A percentile compares a stretch with the other conserved stretches of the same genome.
phyloP scores from a whole-genome alignment of 140 eudicot species.

The Artemisia princeps region DNA sequence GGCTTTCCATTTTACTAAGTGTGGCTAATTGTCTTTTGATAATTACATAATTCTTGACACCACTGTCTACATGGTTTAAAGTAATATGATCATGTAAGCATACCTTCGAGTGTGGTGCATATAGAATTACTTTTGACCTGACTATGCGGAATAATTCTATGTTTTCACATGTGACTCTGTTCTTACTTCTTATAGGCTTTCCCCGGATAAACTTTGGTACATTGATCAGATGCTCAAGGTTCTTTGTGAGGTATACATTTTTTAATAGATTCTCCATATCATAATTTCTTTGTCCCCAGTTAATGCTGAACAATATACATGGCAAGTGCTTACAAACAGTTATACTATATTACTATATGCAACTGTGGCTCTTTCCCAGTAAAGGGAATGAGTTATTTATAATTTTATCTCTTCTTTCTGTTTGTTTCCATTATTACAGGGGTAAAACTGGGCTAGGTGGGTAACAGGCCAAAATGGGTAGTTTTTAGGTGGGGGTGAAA shows the following conservation, averaged over 20 bases:
- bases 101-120: too few species aligned
- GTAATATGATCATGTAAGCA: too few species aligned
- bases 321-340: constrained; percentile 3
- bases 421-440: background rate
- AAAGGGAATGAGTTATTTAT: background rate
- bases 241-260: constrained; percentile 68
- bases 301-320: background rate
- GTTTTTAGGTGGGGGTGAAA: background rate
- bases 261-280: constrained; percentile 5
- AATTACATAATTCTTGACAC: too few species aligned
- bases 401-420: constrained; percentile 16
- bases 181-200: constrained; percentile 34
- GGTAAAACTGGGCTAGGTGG: background rate
- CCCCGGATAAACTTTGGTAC: too few species aligned
- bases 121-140: too few species aligned
- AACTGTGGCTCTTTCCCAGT: constrained; percentile 1
- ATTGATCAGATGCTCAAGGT: constrained; percentile 55
- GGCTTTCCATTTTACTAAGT: too few species aligned
- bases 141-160: background rate
- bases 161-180: constrained; percentile 12
- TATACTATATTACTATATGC: background rate
- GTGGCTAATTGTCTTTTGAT: too few species aligned
- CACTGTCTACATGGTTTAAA: too few species aligned
- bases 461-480: too few species aligned
- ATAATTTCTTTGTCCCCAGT: constrained; percentile 1